A percentile compares a stretch with the other conserved stretches of the same genome.
phyloP scores from a whole-genome alignment of 192 early-diverging fungal species.

The Linnemannia hyalina region DNA sequence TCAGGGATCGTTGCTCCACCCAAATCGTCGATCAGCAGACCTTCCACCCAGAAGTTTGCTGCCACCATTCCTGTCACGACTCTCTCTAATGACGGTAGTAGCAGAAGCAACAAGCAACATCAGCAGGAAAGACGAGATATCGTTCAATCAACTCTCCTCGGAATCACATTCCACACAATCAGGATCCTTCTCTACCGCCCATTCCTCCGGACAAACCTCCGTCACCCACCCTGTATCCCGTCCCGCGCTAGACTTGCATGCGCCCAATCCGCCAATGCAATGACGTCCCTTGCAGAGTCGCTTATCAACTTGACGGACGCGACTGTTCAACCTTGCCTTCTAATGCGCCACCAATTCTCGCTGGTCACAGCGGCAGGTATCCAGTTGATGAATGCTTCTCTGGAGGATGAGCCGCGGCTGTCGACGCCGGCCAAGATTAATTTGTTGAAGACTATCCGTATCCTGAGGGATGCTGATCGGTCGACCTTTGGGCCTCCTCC shows the following conservation, averaged over 20 bases:
- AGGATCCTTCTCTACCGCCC: conserved; percentile 48
- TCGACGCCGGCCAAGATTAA: conserved; percentile 56
- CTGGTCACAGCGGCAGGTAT: conserved; percentile 50
- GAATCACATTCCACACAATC: conserved; percentile 45
- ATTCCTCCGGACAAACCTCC: conserved; percentile 47
- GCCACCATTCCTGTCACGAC: not conserved
- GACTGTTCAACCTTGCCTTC: conserved; percentile 37
- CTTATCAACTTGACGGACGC: conserved; percentile 33
- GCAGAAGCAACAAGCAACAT: conserved; percentile 7
- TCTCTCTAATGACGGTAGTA: not conserved
- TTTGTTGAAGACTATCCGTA: conserved; percentile 46
- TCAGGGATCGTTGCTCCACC: conserved; percentile 19
- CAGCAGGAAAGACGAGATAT: conserved; percentile 39
- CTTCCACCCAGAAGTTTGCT: not conserved
- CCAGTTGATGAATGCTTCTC: conserved; percentile 44
- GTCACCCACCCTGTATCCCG: conserved; percentile 47
- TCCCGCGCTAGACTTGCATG: conserved; percentile 40
- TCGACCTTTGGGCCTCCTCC: conserved; percentile 24
- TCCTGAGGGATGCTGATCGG: conserved; percentile 50
- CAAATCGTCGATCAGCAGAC: conserved; percentile 1
- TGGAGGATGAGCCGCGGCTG: conserved; percentile 49
- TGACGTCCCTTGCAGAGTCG: conserved; percentile 44
- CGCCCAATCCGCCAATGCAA: conserved; percentile 53
- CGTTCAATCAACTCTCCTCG: conserved; percentile 40
- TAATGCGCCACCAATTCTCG: conserved; percentile 55